Evolutionary conservation across 345 rosid species (phyloP).

Genomic region (Clausena lansium): DNA sequence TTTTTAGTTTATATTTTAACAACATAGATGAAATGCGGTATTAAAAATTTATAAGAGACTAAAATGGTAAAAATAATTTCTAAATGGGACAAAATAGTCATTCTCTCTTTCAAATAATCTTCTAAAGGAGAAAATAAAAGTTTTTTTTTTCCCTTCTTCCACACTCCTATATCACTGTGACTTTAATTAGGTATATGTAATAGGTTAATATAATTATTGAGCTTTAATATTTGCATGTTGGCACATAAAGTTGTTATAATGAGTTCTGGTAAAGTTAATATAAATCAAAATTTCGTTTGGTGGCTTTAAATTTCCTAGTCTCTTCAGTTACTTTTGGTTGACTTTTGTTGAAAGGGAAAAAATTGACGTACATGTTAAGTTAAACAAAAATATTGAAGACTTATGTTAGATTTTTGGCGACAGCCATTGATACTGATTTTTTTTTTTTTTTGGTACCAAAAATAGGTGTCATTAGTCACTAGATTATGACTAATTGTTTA

Average conservation of each 20-base stretch:
- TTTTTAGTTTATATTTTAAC: no score
- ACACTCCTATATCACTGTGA: background rate
- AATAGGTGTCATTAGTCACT: background rate
- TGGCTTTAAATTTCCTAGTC: background rate
- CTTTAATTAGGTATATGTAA: no score
- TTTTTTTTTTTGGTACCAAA: background rate
- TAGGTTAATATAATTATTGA: no score
- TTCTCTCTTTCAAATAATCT: no score
- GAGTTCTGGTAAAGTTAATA: background rate
- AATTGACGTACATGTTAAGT: background rate
- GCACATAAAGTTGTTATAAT: background rate
- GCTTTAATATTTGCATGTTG: background rate
- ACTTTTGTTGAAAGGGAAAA: background rate
- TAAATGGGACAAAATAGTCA: no score
- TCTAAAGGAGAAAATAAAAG: no score
- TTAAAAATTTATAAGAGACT: no score
- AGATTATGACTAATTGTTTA: background rate
- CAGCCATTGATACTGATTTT: background rate
- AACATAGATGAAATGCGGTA: no score
- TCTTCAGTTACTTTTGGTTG: background rate
- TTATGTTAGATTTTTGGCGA: background rate
- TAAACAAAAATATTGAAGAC: conserved; percentile 4
- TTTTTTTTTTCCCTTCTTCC: background rate
- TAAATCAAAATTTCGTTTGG: background rate
- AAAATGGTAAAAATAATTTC: no score